phyloP scores from a whole-genome alignment of 2,329 filamentous ascomycete species.

The Orbilia ellipsospora region DNA sequence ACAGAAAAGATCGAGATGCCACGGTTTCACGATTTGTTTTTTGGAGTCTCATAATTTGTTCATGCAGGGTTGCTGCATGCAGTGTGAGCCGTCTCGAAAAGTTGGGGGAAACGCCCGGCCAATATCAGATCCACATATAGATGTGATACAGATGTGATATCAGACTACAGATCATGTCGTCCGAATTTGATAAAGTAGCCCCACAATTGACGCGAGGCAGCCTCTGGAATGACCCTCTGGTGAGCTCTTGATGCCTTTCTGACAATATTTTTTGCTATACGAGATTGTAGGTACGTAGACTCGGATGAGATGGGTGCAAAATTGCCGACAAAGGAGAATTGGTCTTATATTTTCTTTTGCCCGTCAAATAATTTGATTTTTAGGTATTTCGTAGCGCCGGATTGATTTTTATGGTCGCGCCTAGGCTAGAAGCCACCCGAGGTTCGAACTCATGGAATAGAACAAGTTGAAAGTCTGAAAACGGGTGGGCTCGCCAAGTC shows the following conservation, averaged over 20 bases:
- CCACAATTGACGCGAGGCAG: neutral
- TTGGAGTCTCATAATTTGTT: slow-evolving; percentile 13
- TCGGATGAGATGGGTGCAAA: too few relatives aligned
- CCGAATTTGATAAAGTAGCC: slow-evolving; percentile 1
- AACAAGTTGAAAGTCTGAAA: too few relatives aligned
- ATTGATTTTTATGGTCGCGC: too few relatives aligned
- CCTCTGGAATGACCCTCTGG: neutral
- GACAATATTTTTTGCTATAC: neutral
- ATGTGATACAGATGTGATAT: slow-evolving; percentile 21
- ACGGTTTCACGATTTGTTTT: slow-evolving; percentile 24
- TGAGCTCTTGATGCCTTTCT: slow-evolving; percentile 1
- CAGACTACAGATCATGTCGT: slow-evolving; percentile 26
- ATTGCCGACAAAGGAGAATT: too few relatives aligned
- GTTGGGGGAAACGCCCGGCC: neutral
- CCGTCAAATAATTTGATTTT: too few relatives aligned
- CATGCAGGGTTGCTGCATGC: slow-evolving; percentile 26
- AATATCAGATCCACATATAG: slow-evolving; percentile 7
- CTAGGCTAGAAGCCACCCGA: too few relatives aligned
- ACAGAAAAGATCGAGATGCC: neutral
- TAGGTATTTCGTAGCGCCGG: too few relatives aligned
- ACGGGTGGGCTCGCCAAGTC: too few relatives aligned
- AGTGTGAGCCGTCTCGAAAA: slow-evolving; percentile 4
- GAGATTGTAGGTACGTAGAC: neutral
- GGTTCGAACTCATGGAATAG: too few relatives aligned
- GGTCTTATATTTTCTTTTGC: too few relatives aligned